phyloP scores from a whole-genome alignment of 495 filamentous ascomycete species.

The Lasiosphaeria ovina region DNA sequence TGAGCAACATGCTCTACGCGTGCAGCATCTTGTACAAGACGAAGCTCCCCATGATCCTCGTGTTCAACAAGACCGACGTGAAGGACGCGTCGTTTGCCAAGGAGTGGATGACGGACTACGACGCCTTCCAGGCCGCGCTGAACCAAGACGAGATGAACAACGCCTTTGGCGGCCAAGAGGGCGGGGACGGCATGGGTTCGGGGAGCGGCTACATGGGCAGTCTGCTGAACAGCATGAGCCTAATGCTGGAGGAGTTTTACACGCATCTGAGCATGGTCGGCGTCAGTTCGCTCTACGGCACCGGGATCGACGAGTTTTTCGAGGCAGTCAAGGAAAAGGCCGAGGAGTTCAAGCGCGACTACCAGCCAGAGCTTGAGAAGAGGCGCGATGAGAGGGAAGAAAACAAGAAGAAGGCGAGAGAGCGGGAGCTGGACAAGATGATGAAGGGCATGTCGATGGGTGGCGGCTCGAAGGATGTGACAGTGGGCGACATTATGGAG shows the following conservation, averaged over 20 bases:
- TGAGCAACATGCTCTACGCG: conserved; percentile 99
- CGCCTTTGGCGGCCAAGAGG: conserved; percentile 72
- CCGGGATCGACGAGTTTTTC: conserved; percentile 91
- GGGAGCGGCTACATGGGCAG: conserved; percentile 98
- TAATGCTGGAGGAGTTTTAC: conserved; percentile 98
- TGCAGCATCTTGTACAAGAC: conserved; percentile 99
- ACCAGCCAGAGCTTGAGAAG: conserved; percentile 85
- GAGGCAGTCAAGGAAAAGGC: conserved; percentile 80
- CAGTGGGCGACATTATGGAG: conserved; percentile 46
- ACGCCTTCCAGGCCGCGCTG: conserved; percentile 87
- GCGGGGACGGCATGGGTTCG: conserved; percentile 53
- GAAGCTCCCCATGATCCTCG: conserved; percentile 94
- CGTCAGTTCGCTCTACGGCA: conserved; percentile 89
- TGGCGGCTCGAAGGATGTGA: conserved; percentile 30
- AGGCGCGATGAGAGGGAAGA: conserved; percentile 72
- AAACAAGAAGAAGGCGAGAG: conserved; percentile 62
- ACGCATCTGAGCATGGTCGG: conserved; percentile 85
- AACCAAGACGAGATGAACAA: conserved; percentile 73
- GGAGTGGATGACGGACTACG: conserved; percentile 99
- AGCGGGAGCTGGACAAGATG: conserved; percentile 82
- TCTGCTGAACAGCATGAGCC: conserved; percentile 91
- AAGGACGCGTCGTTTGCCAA: conserved; percentile 88
- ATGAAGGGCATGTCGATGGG: conserved; percentile 91
- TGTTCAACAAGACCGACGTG: conserved; percentile 98
- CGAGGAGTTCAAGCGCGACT: conserved; percentile 86